These are phyloP conservation scores for Gillenia trifoliata DNA, from an alignment of 306 rosid species.

Conservation along the genomic window DNA sequence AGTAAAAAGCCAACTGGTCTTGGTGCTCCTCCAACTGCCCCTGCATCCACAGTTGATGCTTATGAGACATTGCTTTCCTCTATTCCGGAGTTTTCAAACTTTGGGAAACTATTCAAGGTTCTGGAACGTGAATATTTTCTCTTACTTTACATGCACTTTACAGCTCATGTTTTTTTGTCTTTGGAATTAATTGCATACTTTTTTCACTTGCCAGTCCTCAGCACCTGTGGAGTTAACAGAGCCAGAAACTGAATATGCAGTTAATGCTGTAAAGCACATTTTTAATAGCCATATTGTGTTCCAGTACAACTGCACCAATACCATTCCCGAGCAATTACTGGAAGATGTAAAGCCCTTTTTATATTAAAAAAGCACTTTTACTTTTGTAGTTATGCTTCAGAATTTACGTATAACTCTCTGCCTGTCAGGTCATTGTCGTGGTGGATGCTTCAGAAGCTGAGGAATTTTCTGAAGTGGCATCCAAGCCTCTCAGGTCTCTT, in stretches of 20 bases:
- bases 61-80: slow-evolving; percentile 74
- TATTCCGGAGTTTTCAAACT: slow-evolving; percentile 63
- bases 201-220: slow-evolving; percentile 63
- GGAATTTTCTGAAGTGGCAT: slow-evolving; percentile 64
- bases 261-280: slow-evolving; percentile 90
- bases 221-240: slow-evolving; percentile 97
- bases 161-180: neutral
- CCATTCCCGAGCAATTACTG: slow-evolving; percentile 91
- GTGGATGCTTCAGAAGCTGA: slow-evolving; percentile 95
- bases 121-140: slow-evolving; percentile 13
- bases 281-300: slow-evolving; percentile 84
- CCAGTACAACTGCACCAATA: slow-evolving; percentile 97
- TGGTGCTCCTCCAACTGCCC: slow-evolving; percentile 77
- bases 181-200: slow-evolving; percentile 11
- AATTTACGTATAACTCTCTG: slow-evolving; percentile 13
- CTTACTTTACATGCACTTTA: slow-evolving; percentile 6
- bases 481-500: slow-evolving; percentile 86
- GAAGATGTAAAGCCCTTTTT: slow-evolving; percentile 55
- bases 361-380: slow-evolving; percentile 1
- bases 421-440: slow-evolving; percentile 62
- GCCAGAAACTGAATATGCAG: slow-evolving; percentile 95
- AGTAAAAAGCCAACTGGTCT: slow-evolving; percentile 86
- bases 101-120: slow-evolving; percentile 95
- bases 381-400: slow-evolving; percentile 7
- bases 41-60: slow-evolving; percentile 69